Evolutionary conservation across 805 yeast species (phyloP).

Genomic region (Metschnikowia vanudenii): DNA sequence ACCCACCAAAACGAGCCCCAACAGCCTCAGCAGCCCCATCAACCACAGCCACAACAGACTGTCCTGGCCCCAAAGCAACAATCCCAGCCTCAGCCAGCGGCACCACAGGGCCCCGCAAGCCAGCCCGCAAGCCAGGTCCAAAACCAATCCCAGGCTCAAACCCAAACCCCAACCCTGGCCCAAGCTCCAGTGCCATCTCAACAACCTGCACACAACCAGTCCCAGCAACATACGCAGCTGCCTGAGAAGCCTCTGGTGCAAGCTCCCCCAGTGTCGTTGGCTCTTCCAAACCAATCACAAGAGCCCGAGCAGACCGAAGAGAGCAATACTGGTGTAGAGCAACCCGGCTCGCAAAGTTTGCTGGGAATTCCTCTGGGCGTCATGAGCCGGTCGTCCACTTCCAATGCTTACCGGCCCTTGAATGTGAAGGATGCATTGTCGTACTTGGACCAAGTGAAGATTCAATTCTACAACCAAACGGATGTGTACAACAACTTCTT

Average conservation of each 20-base stretch:
- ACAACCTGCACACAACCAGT: slow-evolving; percentile 17
- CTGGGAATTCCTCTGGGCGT: slow-evolving; percentile 25
- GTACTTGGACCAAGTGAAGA: slow-evolving; percentile 92
- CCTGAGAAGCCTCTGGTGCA: slow-evolving; percentile 15
- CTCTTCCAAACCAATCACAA: neutral
- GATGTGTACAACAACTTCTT: slow-evolving; percentile 94
- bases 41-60: neutral
- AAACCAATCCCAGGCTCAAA: slow-evolving; percentile 1
- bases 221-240: slow-evolving; percentile 21
- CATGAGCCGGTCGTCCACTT: slow-evolving; percentile 42
- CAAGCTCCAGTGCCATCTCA: slow-evolving; percentile 19
- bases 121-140: slow-evolving; percentile 4
- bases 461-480: slow-evolving; percentile 87
- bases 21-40: slow-evolving; percentile 16
- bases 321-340: slow-evolving; percentile 6
- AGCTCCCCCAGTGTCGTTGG: slow-evolving; percentile 12
- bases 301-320: slow-evolving; percentile 9
- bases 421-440: slow-evolving; percentile 96
- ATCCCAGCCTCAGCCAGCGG: slow-evolving; percentile 5
- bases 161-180: slow-evolving; percentile 4
- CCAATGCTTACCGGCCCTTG: slow-evolving; percentile 65
- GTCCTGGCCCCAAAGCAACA: slow-evolving; percentile 4
- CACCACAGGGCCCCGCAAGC: neutral
- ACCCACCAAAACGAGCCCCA: slow-evolving; percentile 29
- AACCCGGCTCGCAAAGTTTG: slow-evolving; percentile 10